Percentiles rank a stretch among this genome's conserved stretches.
Conservation (phyloP, 495 filamentous ascomycete genomes). For the Podospora pseudocomata region DNA sequence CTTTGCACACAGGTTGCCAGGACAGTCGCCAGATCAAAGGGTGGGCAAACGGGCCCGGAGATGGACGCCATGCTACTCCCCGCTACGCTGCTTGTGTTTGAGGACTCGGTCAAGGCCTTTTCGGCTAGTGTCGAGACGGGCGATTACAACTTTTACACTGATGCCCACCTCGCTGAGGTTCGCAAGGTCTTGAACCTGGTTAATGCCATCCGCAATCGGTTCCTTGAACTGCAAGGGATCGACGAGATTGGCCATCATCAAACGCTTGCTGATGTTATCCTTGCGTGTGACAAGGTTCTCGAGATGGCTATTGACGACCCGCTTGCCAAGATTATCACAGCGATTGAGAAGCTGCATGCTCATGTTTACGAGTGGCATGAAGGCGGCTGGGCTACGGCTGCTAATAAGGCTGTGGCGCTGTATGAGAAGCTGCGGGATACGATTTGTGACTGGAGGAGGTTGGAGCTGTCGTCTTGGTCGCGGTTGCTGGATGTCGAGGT, state of each 20-base stretch:
- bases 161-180: constrained; percentile 70
- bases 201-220: constrained; percentile 61
- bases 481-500: constrained; percentile 83
- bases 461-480: constrained; percentile 90
- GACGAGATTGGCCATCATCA: constrained; percentile 58
- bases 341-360: constrained; percentile 76
- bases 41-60: constrained; percentile 29
- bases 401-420: constrained; percentile 62
- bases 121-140: constrained; percentile 31
- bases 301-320: constrained; percentile 77
- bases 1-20: constrained; percentile 40
- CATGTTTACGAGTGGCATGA: constrained; percentile 89
- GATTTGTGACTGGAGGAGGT: constrained; percentile 79
- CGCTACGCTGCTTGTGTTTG: constrained; percentile 61
- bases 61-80: constrained; percentile 55
- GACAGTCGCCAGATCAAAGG: constrained; percentile 29
- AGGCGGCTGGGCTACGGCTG: constrained; percentile 71
- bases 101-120: constrained; percentile 54
- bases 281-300: constrained; percentile 67
- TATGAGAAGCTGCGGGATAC: constrained; percentile 72
- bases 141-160: constrained; percentile 84
- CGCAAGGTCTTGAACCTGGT: constrained; percentile 65
- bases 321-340: constrained; percentile 75
- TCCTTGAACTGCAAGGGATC: constrained; percentile 60
- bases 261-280: constrained; percentile 67